phyloP scores from a whole-genome alignment of 108 stramenopile genomes.

The Aurantiochytrium sp. region DNA sequence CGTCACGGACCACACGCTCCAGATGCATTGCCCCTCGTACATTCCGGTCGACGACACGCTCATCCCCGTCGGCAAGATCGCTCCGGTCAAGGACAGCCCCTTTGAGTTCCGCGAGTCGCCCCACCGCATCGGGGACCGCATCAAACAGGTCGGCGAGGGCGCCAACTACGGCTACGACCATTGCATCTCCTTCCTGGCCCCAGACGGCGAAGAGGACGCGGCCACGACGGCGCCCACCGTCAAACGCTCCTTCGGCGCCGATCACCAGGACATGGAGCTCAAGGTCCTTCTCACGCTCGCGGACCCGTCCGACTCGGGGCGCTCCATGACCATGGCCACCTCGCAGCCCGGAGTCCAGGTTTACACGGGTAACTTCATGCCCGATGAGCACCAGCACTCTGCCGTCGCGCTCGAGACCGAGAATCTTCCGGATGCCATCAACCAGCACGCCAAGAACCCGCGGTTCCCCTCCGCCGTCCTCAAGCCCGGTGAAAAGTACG shows the following conservation, averaged over 20 bases:
- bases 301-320: neutral
- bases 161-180: conserved; percentile 35
- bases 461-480: conserved; percentile 17
- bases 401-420: conserved; percentile 80
- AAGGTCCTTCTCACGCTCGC: neutral
- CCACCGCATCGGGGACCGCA: neutral
- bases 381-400: conserved; percentile 50
- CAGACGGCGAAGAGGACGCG: neutral
- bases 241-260: conserved; percentile 39
- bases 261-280: neutral
- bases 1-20: conserved; percentile 65
- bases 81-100: conserved; percentile 42
- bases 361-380: conserved; percentile 75
- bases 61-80: conserved; percentile 69
- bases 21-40: conserved; percentile 58
- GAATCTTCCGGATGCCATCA: conserved; percentile 70
- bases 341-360: conserved; percentile 77
- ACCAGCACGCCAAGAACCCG: neutral
- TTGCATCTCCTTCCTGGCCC: neutral
- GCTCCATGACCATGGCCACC: conserved; percentile 57
- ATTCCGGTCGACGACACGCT: conserved; percentile 62
- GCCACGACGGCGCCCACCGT: conserved; percentile 39
- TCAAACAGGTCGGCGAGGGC: conserved; percentile 43
- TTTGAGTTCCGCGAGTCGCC: conserved; percentile 19
- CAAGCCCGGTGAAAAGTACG: conserved; percentile 12